Conservation (phyloP, 306 rosid species). For the Rubus idaeus region DNA sequence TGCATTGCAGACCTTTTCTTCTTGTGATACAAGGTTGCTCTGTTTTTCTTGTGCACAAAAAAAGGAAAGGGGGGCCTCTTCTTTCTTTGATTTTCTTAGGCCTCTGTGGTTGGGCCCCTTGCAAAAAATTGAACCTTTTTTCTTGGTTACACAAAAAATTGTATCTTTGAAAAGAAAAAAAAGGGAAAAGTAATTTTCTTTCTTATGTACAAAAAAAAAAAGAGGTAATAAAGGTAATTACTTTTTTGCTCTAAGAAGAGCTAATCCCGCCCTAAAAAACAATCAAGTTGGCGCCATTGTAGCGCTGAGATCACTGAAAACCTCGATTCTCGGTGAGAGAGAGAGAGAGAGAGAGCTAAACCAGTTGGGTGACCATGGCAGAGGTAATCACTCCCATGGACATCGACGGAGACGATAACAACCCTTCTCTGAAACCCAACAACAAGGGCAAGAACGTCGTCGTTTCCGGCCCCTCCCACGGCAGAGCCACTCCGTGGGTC, state of each 20-base stretch:
- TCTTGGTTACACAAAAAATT: too few species aligned
- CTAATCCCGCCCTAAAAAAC: background rate
- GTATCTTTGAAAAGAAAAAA: too few species aligned
- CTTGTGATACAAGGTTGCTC: background rate
- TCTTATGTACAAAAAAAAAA: background rate
- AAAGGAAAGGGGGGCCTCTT: too few species aligned
- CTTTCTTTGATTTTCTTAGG: too few species aligned
- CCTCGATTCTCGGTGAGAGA: background rate
- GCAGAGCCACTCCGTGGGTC: slow-evolving; percentile 76
- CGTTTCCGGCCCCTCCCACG: slow-evolving; percentile 30
- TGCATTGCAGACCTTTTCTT: background rate
- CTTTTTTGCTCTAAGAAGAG: too few species aligned
- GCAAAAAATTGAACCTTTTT: too few species aligned
- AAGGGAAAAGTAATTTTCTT: too few species aligned
- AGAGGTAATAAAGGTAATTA: too few species aligned
- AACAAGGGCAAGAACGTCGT: slow-evolving; percentile 51
- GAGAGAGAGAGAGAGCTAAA: background rate
- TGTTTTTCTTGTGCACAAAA: background rate
- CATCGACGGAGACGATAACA: slow-evolving; percentile 46
- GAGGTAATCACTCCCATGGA: slow-evolving; percentile 54
- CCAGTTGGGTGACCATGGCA: slow-evolving; percentile 34
- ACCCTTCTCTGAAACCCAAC: slow-evolving; percentile 21
- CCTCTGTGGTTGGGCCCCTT: too few species aligned
- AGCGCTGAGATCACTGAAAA: background rate
- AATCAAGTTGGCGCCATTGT: slow-evolving; percentile 27